Conservation (phyloP, 176 grass and related monocot species). For the Oryza longistaminata region DNA sequence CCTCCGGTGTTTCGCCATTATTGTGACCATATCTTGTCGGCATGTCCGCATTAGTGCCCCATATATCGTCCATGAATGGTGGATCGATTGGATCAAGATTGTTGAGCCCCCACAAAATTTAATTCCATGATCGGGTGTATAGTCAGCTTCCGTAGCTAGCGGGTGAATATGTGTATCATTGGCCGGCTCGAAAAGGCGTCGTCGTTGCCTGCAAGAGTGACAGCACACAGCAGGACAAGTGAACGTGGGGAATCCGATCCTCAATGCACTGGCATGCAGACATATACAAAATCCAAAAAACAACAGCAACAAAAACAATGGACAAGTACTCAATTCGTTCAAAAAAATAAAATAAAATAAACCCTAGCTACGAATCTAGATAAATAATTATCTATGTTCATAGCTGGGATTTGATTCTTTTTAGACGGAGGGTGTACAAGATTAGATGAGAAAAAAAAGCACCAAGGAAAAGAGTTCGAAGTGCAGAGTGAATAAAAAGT, state of each 20-base stretch:
- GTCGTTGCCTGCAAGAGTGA: neutral
- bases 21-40: neutral
- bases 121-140: neutral
- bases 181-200: neutral
- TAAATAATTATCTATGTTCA: no score
- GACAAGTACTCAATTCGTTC: no score
- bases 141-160: neutral
- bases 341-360: no score
- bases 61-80: neutral
- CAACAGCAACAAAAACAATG: no score
- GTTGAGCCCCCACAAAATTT: neutral
- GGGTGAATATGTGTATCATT: neutral
- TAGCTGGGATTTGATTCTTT: no score
- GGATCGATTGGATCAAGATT: neutral
- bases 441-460: no score
- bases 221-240: neutral
- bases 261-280: neutral
- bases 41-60: neutral
- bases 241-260: neutral
- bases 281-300: no score
- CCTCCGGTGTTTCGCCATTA: neutral
- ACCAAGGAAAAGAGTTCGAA: no score
- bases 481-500: no score
- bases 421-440: no score
- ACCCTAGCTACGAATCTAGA: no score